A percentile compares a stretch with the other conserved stretches of the same genome.
Evolutionary conservation across 164 flowering plant species (phyloP).

Genomic region (Macadamia integrifolia): DNA sequence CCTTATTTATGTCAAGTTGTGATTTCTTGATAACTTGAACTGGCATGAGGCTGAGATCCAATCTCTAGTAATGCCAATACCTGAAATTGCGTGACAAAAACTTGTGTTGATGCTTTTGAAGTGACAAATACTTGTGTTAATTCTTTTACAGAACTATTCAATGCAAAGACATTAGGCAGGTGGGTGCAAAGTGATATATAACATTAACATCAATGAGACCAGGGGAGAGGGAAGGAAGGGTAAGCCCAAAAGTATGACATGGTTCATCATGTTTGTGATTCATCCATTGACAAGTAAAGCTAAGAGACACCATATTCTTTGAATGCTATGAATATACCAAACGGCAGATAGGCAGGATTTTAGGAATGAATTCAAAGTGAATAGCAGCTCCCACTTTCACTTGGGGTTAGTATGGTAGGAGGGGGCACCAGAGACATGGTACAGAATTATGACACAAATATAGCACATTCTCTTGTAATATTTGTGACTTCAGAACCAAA

Average conservation of each 20-base stretch:
- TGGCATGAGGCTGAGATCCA: background rate
- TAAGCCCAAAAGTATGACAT: background rate
- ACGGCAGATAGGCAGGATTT: too few relatives aligned
- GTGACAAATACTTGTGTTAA: background rate
- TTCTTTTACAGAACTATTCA: background rate
- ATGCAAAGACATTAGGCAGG: background rate
- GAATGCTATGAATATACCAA: too few relatives aligned
- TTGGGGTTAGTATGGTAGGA: too few relatives aligned
- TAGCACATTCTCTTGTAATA: too few relatives aligned
- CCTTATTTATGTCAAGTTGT: background rate
- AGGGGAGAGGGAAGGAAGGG: background rate
- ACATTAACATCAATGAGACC: background rate
- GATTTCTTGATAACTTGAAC: background rate
- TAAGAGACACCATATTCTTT: too few relatives aligned
- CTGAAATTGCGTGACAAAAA: background rate
- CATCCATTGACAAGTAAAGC: background rate
- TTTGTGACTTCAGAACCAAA: too few relatives aligned
- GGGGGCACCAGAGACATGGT: too few relatives aligned
- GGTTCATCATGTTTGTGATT: background rate
- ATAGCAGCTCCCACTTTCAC: too few relatives aligned
- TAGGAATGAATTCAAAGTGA: too few relatives aligned
- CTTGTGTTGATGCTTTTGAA: background rate
- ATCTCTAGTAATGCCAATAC: background rate
- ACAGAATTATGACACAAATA: too few relatives aligned
- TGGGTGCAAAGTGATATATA: background rate